Percentiles rank a stretch among this genome's conserved stretches.
phyloP scores from a whole-genome alignment of 1,139 yeast genomes.

The Wickerhamiella pararugosa region DNA sequence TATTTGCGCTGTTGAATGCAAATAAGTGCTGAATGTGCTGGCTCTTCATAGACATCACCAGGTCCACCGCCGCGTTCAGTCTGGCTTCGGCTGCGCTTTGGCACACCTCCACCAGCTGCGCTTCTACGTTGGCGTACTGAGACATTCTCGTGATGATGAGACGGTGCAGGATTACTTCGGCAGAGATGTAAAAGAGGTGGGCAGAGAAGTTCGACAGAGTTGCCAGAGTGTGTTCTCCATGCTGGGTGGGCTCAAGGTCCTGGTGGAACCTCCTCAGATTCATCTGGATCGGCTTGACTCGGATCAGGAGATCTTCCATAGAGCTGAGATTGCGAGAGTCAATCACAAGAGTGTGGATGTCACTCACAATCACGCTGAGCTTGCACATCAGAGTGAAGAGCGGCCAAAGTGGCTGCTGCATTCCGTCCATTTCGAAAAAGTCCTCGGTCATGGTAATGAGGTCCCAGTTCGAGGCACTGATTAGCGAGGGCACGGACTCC shows the following conservation, averaged over 20 bases:
- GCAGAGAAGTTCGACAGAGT: conserved; percentile 43
- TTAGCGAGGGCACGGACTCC: conserved; percentile 70
- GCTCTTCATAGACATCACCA: conserved; percentile 56
- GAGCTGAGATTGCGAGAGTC: conserved; percentile 8
- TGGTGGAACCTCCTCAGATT: conserved; percentile 74
- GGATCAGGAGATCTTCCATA: conserved; percentile 49
- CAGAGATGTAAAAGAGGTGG: conserved; percentile 73
- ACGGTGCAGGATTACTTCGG: conserved; percentile 72
- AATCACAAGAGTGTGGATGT: conserved; percentile 14
- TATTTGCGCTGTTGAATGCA: conserved; percentile 69
- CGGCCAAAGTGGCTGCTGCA: conserved; percentile 8
- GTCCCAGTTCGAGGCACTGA: conserved; percentile 21
- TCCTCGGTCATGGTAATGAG: conserved; percentile 18
- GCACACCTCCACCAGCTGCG: conserved; percentile 59
- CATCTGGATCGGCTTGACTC: conserved; percentile 77
- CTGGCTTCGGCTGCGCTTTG: conserved; percentile 75
- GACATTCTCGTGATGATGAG: conserved; percentile 46
- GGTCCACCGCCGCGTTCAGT: conserved; percentile 65
- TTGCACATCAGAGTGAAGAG: conserved; percentile 13
- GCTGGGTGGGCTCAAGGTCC: conserved; percentile 46
- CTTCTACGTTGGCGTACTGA: conserved; percentile 28
- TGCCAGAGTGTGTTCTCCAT: background rate
- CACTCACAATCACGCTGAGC: conserved; percentile 15
- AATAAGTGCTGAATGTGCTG: conserved; percentile 80
- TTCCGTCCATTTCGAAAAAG: conserved; percentile 17